phyloP scores from a whole-genome alignment of 75 land plant species.

The Chamaecyparis obtusa region DNA sequence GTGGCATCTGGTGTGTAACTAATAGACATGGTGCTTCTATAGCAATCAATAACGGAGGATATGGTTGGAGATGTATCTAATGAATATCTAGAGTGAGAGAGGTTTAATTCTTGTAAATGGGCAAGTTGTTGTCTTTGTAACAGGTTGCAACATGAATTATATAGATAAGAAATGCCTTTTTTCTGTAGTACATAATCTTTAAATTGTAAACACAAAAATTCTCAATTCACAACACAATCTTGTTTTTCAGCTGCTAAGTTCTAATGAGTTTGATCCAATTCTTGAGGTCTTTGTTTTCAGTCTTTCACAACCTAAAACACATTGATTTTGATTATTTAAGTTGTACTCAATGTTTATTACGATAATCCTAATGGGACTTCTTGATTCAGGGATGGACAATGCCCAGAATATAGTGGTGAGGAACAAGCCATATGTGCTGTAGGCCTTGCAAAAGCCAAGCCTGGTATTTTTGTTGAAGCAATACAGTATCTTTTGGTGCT shows the following conservation, averaged over 20 bases:
- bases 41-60: not conserved
- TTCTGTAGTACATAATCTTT: not conserved
- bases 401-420: conserved; percentile 93
- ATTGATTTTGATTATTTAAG: not conserved
- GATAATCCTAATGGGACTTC: not conserved
- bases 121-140: not conserved
- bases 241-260: not conserved
- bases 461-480: conserved; percentile 95
- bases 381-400: conserved; percentile 84
- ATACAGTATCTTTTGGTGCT: conserved; percentile 90
- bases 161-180: not conserved
- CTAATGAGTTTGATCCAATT: not conserved
- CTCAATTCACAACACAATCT: not conserved
- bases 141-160: not conserved
- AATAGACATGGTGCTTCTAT: not conserved
- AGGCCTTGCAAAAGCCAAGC: conserved; percentile 84
- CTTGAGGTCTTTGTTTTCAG: too few relatives aligned
- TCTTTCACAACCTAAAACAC: not conserved
- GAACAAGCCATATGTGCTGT: conserved; percentile 98
- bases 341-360: not conserved
- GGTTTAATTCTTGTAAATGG: not conserved
- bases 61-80: not conserved
- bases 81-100: not conserved
- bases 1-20: not conserved
- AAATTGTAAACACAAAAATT: not conserved